Conservation (phyloP, 768 basidiomycete species). For the Psilocybe azurescens region DNA sequence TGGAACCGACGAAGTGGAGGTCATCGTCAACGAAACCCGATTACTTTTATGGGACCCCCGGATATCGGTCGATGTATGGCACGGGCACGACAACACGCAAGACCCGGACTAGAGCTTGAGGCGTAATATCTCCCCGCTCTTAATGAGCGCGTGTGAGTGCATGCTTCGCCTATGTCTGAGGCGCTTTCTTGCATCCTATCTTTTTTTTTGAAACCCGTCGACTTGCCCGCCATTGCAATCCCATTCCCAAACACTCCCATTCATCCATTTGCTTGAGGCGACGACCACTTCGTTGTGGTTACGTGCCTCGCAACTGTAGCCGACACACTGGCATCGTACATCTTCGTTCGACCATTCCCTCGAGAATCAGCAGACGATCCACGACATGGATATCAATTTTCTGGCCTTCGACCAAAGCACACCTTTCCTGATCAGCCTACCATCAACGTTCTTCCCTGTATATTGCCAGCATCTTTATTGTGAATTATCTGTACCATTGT, state of each 20-base stretch:
- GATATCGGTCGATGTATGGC: slow-evolving; percentile 54
- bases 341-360: slow-evolving; percentile 32
- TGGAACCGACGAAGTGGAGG: slow-evolving; percentile 25
- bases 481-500: slow-evolving; percentile 40
- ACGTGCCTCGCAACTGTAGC: slow-evolving; percentile 73
- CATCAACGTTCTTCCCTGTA: slow-evolving; percentile 25
- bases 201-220: slow-evolving; percentile 43
- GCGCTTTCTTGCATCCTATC: slow-evolving; percentile 60
- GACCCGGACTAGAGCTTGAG: slow-evolving; percentile 66
- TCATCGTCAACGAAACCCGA: slow-evolving; percentile 26
- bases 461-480: slow-evolving; percentile 49
- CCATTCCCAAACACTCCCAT: slow-evolving; percentile 59
- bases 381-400: slow-evolving; percentile 33
- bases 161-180: slow-evolving; percentile 57
- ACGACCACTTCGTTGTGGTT: slow-evolving; percentile 87
- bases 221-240: slow-evolving; percentile 45
- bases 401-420: slow-evolving; percentile 26
- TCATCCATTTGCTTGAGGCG: slow-evolving; percentile 59
- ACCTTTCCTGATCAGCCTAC: slow-evolving; percentile 17
- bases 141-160: slow-evolving; percentile 50
- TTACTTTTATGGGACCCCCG: slow-evolving; percentile 57
- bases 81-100: slow-evolving; percentile 72
- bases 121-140: slow-evolving; percentile 55
- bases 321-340: slow-evolving; percentile 73
- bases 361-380: slow-evolving; percentile 32